Percentiles rank a stretch among this genome's conserved stretches.
Evolutionary conservation across 768 basidiomycete genomes (phyloP).

Genomic region (Pleurotus citrinopileatus): DNA sequence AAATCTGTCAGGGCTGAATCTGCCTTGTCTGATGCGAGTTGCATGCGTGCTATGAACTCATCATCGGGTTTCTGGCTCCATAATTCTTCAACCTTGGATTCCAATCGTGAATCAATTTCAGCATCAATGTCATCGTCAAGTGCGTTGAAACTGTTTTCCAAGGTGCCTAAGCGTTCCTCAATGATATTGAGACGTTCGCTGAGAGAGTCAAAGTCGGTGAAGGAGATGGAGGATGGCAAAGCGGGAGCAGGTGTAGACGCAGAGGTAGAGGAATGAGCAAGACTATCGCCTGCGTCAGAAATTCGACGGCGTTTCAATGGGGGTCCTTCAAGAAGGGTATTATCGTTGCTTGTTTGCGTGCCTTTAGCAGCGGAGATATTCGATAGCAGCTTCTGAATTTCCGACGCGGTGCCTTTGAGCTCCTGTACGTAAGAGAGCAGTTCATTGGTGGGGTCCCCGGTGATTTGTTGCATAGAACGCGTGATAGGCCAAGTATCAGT

Average conservation of each 20-base stretch:
- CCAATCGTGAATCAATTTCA: not conserved
- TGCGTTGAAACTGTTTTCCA: not conserved
- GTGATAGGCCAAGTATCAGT: slow-evolving; percentile 4
- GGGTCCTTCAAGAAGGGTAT: not conserved
- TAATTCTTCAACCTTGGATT: not conserved
- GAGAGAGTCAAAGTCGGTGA: not conserved
- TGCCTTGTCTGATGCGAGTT: not conserved
- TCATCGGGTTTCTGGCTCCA: not conserved
- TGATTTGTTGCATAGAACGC: not conserved
- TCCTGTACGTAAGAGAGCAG: not conserved
- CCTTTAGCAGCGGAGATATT: not conserved
- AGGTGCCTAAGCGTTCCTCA: not conserved
- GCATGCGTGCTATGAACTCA: not conserved
- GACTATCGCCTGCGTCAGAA: not conserved
- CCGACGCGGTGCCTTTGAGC: slow-evolving; percentile 1
- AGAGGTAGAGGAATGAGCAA: not conserved
- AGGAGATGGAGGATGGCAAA: not conserved
- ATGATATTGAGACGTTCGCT: not conserved
- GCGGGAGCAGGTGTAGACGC: not conserved
- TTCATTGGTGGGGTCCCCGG: not conserved
- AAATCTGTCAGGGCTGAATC: not conserved
- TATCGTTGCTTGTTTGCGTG: not conserved
- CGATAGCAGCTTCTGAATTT: not conserved
- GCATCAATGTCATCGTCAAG: not conserved
- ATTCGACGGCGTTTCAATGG: slow-evolving; percentile 1